These are phyloP conservation scores for Dioscorea cayenensis DNA, from an alignment of 116 monocot genomes.

Conservation along the genomic window DNA sequence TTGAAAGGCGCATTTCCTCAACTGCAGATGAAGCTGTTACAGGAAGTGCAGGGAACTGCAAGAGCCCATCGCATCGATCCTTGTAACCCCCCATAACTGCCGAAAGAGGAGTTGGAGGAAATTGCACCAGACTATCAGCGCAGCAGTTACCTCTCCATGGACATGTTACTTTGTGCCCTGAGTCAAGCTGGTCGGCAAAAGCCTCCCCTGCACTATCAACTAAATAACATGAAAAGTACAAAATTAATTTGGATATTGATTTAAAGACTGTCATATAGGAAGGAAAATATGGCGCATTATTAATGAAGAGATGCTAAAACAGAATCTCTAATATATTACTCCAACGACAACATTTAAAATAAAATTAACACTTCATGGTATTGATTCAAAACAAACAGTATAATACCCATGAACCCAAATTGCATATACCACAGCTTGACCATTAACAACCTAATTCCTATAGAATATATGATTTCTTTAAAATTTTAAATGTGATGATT, in stretches of 20 bases:
- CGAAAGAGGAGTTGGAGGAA: slow-evolving; percentile 61
- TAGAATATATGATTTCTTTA: neutral
- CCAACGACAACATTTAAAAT: no score
- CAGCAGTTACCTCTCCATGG: slow-evolving; percentile 94
- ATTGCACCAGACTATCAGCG: slow-evolving; percentile 92
- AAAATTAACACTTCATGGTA: neutral
- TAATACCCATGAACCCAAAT: neutral
- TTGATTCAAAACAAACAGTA: neutral
- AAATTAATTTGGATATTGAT: neutral
- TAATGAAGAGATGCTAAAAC: no score
- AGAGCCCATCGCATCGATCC: slow-evolving; percentile 82
- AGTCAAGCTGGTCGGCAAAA: slow-evolving; percentile 61
- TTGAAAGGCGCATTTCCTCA: slow-evolving; percentile 65
- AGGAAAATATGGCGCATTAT: no score
- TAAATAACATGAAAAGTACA: slow-evolving; percentile 18
- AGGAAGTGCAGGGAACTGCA: slow-evolving; percentile 73
- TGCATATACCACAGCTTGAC: neutral
- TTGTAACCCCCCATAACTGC: slow-evolving; percentile 87
- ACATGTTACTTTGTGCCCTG: slow-evolving; percentile 51
- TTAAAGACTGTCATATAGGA: no score
- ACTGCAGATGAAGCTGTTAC: slow-evolving; percentile 68
- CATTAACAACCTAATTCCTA: neutral
- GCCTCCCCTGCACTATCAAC: slow-evolving; percentile 46
- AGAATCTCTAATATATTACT: no score
- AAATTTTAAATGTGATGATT: neutral